These are phyloP conservation scores for Kurtzmaniella fragi DNA, from an alignment of 805 yeast species.

Conservation along the genomic window DNA sequence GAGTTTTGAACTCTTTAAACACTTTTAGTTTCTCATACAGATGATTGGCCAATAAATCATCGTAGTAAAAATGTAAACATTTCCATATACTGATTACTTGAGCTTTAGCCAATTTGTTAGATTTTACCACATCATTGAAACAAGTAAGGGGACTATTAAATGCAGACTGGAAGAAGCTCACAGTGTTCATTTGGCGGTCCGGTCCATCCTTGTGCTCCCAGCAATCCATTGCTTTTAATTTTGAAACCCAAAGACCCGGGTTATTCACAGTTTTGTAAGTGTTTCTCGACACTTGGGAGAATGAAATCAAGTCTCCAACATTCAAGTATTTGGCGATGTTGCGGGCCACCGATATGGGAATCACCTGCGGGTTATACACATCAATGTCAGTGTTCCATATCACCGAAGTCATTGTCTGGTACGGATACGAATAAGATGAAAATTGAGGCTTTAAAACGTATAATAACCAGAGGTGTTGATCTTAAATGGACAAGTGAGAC, in stretches of 20 bases:
- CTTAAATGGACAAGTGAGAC: no score
- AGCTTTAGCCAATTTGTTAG: slow-evolving; percentile 26
- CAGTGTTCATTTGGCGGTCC: not conserved
- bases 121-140: slow-evolving; percentile 20
- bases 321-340: slow-evolving; percentile 28
- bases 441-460: no score
- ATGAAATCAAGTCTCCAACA: slow-evolving; percentile 33
- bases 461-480: no score
- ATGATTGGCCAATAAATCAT: slow-evolving; percentile 38
- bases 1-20: slow-evolving; percentile 43
- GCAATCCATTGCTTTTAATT: slow-evolving; percentile 28
- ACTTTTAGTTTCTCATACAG: slow-evolving; percentile 39
- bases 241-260: slow-evolving; percentile 35
- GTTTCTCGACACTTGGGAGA: slow-evolving; percentile 34
- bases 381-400: slow-evolving; percentile 44
- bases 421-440: not conserved
- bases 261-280: slow-evolving; percentile 34
- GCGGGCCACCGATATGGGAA: slow-evolving; percentile 34
- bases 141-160: slow-evolving; percentile 30
- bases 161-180: slow-evolving; percentile 2
- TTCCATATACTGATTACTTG: slow-evolving; percentile 36
- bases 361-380: slow-evolving; percentile 34
- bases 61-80: slow-evolving; percentile 39
- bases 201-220: slow-evolving; percentile 25
- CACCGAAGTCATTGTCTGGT: slow-evolving; percentile 33